Percentiles rank a stretch among this genome's conserved stretches.
Evolutionary conservation across 1,284 basidiomycete genomes (phyloP).

Genomic region (Ganoderma meredithae): DNA sequence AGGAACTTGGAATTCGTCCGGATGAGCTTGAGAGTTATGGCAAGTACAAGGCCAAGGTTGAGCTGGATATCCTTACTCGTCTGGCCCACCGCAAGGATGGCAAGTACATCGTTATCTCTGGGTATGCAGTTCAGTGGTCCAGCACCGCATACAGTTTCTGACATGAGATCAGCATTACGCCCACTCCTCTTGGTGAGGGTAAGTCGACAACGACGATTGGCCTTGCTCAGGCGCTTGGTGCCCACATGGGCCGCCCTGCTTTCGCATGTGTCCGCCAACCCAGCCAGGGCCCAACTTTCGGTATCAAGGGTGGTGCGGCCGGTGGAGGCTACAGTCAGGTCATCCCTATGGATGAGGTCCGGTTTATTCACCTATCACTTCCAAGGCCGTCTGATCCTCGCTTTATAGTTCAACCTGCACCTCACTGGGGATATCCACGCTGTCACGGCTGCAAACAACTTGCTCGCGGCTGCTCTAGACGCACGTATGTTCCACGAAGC

Average conservation of each 20-base stretch:
- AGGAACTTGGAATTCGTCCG: slow-evolving; percentile 88
- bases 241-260: slow-evolving; percentile 90
- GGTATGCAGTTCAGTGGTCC: slow-evolving; percentile 51
- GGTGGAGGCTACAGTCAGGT: slow-evolving; percentile 99
- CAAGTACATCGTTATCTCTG: slow-evolving; percentile 97
- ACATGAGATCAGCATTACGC: slow-evolving; percentile 78
- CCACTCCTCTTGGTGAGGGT: slow-evolving; percentile 97
- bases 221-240: slow-evolving; percentile 95
- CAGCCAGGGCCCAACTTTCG: slow-evolving; percentile 98
- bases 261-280: slow-evolving; percentile 99
- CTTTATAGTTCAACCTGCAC: slow-evolving; percentile 86
- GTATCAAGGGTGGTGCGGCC: slow-evolving; percentile 99
- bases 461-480: slow-evolving; percentile 95
- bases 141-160: not conserved
- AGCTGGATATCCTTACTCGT: slow-evolving; percentile 88
- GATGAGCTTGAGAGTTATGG: slow-evolving; percentile 96
- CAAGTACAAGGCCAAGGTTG: slow-evolving; percentile 97
- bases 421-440: slow-evolving; percentile 99
- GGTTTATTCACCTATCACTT: slow-evolving; percentile 26
- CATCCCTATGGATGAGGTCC: slow-evolving; percentile 98
- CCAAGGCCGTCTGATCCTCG: not conserved
- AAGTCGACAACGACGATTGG: slow-evolving; percentile 99
- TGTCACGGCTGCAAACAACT: slow-evolving; percentile 96
- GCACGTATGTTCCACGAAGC: slow-evolving; percentile 99
- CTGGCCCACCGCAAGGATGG: slow-evolving; percentile 89